Conservation (phyloP, 2,329 filamentous ascomycete genomes). For the Alternaria metachromatica region DNA sequence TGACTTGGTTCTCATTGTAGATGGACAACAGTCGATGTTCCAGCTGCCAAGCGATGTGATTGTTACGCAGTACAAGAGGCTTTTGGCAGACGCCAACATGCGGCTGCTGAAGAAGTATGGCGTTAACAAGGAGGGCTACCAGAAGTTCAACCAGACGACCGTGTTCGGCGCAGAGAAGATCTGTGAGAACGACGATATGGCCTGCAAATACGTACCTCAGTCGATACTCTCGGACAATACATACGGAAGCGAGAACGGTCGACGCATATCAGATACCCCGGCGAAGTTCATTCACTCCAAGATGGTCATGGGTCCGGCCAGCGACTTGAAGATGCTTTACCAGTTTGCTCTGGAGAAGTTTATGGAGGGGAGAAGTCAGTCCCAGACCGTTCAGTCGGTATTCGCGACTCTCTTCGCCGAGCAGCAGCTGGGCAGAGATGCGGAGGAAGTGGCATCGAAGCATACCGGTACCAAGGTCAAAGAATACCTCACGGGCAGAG, state of each 20-base stretch:
- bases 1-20: slow-evolving; percentile 69
- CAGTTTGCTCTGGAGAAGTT: slow-evolving; percentile 51
- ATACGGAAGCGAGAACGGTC: slow-evolving; percentile 56
- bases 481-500: slow-evolving; percentile 24
- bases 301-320: slow-evolving; percentile 59
- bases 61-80: slow-evolving; percentile 66
- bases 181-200: slow-evolving; percentile 58
- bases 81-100: slow-evolving; percentile 61
- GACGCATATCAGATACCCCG: slow-evolving; percentile 25
- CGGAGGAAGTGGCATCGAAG: slow-evolving; percentile 31
- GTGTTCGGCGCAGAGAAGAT: slow-evolving; percentile 63
- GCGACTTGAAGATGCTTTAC: slow-evolving; percentile 57
- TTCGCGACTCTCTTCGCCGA: slow-evolving; percentile 61
- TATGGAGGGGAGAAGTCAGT: slow-evolving; percentile 38
- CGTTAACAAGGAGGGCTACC: slow-evolving; percentile 19
- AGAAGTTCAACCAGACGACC: slow-evolving; percentile 58
- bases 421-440: slow-evolving; percentile 60
- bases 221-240: slow-evolving; percentile 59
- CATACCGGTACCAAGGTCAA: slow-evolving; percentile 21
- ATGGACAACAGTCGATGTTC: slow-evolving; percentile 69
- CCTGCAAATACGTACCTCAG: slow-evolving; percentile 61
- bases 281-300: slow-evolving; percentile 57
- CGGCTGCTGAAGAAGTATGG: slow-evolving; percentile 61
- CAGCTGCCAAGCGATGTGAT: slow-evolving; percentile 70
- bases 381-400: slow-evolving; percentile 51